Evolutionary conservation across 257 asterid species (phyloP), one percentile per base, ranked within the genome.

Genomic region (Mitragyna speciosa): DNA sequence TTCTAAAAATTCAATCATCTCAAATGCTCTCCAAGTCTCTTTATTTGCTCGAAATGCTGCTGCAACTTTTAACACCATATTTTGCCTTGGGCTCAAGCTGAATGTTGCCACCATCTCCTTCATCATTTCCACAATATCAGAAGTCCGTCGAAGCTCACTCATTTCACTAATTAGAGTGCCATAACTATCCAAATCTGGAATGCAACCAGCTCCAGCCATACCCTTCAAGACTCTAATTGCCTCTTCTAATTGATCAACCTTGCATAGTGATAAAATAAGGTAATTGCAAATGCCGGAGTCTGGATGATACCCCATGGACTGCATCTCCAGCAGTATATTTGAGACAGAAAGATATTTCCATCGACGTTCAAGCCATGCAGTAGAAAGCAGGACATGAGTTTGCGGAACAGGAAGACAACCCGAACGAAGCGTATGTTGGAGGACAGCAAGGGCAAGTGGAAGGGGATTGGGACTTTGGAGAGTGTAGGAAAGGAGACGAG

Each of bases 231-330:
- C 91, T 61, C 76, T 52, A 47, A 75, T 58, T 4, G 93, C 99
- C 83, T 93, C 97, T 14, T 74, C 82, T 43, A 87, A n/a, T 54
- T 74, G 89, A 82, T 87, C 90, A 54, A 89, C 87, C 83, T 89
- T 92, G 87, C 98, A 91, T 28, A 95, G 95, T 0, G 98, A 92
- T 61, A 81, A 83, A 71, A 93, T 89, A 26, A 95, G 90, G 78
- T 88, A 92, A 71, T 88, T 93, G 83, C 97, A 93, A 17, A 94
- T 91, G 65, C 96, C 96, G 66, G 83, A 81, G 52, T 95, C 97
- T 0, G 90, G 93, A 48, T 85, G 80, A 83, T 91, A 93, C 33
- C 97, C 98, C 12, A 91, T 82, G 1, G 88, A 80, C n/a, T 74
- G 76, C 97, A 92, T 90, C 78, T 87, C 93, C 20, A 65, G 72